Evolutionary conservation across 768 basidiomycete genomes (phyloP).

Genomic region (Sarcodon sp.): DNA sequence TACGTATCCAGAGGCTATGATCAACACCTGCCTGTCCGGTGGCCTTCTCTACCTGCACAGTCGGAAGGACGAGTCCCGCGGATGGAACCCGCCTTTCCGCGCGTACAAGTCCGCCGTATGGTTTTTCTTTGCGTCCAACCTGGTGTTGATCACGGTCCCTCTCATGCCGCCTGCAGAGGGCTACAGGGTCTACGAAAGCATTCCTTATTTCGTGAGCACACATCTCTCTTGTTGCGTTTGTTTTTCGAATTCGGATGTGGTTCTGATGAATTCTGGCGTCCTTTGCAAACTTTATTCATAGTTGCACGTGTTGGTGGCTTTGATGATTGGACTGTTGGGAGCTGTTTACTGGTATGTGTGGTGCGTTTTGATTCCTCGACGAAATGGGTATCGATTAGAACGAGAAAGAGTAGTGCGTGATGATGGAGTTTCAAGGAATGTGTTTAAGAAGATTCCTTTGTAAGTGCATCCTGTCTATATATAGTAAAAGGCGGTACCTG

Average conservation of each 20-base stretch:
- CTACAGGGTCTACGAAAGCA: conserved; percentile 34
- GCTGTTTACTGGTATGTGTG: conserved; percentile 19
- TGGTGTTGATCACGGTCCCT: conserved; percentile 51
- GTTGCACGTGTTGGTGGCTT: conserved; percentile 17
- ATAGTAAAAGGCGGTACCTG: not conserved
- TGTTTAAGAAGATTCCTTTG: conserved; percentile 28
- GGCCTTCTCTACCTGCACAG: conserved; percentile 55
- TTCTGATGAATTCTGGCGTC: no score
- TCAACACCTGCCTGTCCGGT: conserved; percentile 46
- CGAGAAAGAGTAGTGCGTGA: conserved; percentile 13
- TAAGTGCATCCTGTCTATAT: not conserved
- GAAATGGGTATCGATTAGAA: conserved; percentile 15
- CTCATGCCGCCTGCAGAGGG: conserved; percentile 47
- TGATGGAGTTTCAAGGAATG: conserved; percentile 45
- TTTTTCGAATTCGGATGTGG: not conserved
- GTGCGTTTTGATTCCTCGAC: conserved; percentile 14
- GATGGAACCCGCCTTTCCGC: conserved; percentile 57
- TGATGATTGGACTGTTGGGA: conserved; percentile 13
- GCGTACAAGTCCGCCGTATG: conserved; percentile 34
- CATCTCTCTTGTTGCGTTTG: not conserved
- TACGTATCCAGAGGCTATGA: conserved; percentile 42
- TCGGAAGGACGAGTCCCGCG: conserved; percentile 23
- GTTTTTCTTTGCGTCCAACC: conserved; percentile 51
- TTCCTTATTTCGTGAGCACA: conserved; percentile 58
- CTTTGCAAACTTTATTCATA: not conserved